A percentile compares a stretch with the other conserved stretches of the same genome.
These are phyloP conservation scores for Hemisphaericaspora nanyangensis DNA, from an alignment of 805 yeast species.

Conservation along the genomic window DNA sequence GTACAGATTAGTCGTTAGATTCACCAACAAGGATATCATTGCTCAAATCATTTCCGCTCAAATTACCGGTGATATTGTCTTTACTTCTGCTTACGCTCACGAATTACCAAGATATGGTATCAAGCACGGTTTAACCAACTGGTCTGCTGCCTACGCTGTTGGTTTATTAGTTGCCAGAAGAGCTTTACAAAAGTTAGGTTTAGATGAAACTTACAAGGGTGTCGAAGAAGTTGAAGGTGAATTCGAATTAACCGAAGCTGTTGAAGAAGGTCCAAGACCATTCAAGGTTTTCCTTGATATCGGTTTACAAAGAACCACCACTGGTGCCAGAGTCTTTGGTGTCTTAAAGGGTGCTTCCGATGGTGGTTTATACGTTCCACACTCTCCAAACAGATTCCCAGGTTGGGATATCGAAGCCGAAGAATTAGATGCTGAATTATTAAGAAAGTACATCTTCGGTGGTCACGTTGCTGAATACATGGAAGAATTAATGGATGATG, in stretches of 20 bases:
- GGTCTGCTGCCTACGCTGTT: conserved; percentile 99
- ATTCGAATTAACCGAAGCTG: conserved; percentile 97
- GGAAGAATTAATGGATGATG: conserved; percentile 99
- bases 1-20: conserved; percentile 99
- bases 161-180: conserved; percentile 99
- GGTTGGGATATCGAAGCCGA: conserved; percentile 99
- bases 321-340: conserved; percentile 99
- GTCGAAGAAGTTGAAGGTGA: conserved; percentile 99
- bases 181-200: conserved; percentile 94
- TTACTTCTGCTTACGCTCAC: conserved; percentile 97
- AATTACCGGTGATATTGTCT: conserved; percentile 93
- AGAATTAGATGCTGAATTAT: conserved; percentile 95
- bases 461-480: conserved; percentile 99
- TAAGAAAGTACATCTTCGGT: conserved; percentile 99
- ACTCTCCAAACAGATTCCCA: conserved; percentile 99
- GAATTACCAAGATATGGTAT: conserved; percentile 98
- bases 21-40: conserved; percentile 99
- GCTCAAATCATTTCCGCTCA: conserved; percentile 96
- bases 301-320: conserved; percentile 99
- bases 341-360: conserved; percentile 99
- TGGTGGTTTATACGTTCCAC: conserved; percentile 99
- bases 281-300: conserved; percentile 99
- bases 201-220: conserved; percentile 97
- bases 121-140: conserved; percentile 98
- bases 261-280: conserved; percentile 99